These are phyloP conservation scores for Pythium rhizo-oryzae DNA, from an alignment of 352 stramenopile species.

Conservation along the genomic window DNA sequence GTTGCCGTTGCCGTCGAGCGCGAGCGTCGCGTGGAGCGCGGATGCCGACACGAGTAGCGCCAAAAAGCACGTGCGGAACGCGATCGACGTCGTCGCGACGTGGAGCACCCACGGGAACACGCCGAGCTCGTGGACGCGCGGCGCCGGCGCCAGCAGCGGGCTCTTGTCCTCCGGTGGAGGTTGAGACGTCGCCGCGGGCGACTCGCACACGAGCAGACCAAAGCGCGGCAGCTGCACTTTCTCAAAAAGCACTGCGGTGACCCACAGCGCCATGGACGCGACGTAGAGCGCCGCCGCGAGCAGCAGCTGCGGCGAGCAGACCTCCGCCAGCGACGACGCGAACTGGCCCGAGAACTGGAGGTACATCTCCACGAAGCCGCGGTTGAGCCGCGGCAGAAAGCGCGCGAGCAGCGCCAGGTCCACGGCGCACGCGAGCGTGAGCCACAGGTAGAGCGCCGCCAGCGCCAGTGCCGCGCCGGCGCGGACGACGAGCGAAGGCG, in stretches of 20 bases:
- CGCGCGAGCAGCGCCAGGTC: conserved; percentile 15
- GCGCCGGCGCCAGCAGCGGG: too few species aligned
- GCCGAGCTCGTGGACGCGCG: neutral
- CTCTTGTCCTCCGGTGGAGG: too few species aligned
- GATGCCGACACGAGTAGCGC: neutral
- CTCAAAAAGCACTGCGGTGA: neutral
- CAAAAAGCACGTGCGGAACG: conserved; percentile 9
- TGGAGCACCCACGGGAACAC: neutral
- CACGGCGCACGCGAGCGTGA: conserved; percentile 19
- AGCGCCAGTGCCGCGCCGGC: neutral
- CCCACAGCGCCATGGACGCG: conserved; percentile 8
- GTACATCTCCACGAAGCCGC: conserved; percentile 22
- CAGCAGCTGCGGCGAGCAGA: neutral
- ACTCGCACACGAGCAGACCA: neutral
- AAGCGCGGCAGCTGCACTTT: conserved; percentile 1
- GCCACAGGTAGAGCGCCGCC: conserved; percentile 14
- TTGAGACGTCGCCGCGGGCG: neutral
- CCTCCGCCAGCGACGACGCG: conserved; percentile 14
- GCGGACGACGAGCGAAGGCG: neutral
- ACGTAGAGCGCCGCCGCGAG: neutral
- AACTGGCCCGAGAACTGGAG: conserved; percentile 15
- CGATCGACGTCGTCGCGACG: neutral
- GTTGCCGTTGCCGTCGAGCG: conserved; percentile 15
- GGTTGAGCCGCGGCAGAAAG: conserved; percentile 20
- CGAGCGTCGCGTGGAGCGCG: conserved; percentile 4